These are phyloP conservation scores for Microdochium paspali DNA, from an alignment of 2,329 filamentous ascomycete species.

Conservation along the genomic window DNA sequence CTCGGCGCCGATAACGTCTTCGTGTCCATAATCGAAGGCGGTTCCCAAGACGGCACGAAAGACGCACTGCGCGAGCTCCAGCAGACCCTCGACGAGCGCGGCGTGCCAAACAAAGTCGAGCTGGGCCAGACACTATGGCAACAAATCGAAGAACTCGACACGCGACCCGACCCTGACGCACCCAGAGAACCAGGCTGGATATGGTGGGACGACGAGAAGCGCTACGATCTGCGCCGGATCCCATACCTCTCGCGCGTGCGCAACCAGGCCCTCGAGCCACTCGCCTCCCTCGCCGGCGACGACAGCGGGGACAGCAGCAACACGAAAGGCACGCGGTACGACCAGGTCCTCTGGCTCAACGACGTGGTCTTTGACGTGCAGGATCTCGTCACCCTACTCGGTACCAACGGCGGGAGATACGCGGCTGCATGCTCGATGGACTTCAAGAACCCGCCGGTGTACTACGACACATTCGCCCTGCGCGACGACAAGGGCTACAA, in stretches of 20 bases:
- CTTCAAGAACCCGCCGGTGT: conserved; percentile 40
- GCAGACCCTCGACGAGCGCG: conserved; percentile 34
- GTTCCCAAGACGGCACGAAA: conserved; percentile 59
- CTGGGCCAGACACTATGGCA: conserved; percentile 44
- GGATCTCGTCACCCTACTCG: conserved; percentile 43
- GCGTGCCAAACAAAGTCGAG: conserved; percentile 43
- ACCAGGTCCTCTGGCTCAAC: conserved; percentile 50
- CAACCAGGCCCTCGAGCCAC: conserved; percentile 51
- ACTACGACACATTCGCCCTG: conserved; percentile 54
- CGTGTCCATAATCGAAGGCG: conserved; percentile 57
- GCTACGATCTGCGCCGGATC: conserved; percentile 53
- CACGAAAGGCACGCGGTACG: conserved; percentile 37
- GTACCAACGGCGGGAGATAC: conserved; percentile 44
- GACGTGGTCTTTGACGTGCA: conserved; percentile 45
- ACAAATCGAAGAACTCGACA: conserved; percentile 45
- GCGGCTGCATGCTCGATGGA: conserved; percentile 53
- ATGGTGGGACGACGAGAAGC: conserved; percentile 34
- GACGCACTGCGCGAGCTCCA: conserved; percentile 49
- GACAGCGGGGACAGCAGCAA: not conserved
- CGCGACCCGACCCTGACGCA: conserved; percentile 20
- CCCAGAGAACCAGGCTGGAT: conserved; percentile 50
- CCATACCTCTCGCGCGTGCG: conserved; percentile 57
- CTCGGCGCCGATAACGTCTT: conserved; percentile 55
- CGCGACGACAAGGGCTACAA: conserved; percentile 44
- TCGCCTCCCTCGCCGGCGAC: conserved; percentile 34